Evolutionary conservation across 2,329 filamentous ascomycete genomes (phyloP), one percentile per base, ranked within the genome.

Genomic region (Corinectria fuckeliana): DNA sequence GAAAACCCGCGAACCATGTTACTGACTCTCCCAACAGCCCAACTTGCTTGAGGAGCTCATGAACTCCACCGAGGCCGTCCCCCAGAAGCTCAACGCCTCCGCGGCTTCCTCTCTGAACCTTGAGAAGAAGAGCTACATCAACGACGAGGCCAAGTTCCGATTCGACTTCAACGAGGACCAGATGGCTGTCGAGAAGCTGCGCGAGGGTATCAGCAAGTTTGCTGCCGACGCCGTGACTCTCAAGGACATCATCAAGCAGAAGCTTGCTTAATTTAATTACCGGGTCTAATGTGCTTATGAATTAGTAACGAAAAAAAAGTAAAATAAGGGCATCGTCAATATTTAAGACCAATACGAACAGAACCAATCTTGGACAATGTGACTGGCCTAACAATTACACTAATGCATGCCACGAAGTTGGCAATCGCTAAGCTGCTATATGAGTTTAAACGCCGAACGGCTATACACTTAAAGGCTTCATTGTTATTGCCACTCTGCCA

Each of bases 111-210:
- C 81, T 57, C 86, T 95, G 68, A 80, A 95, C 80, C 86, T 99
- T 69, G 81, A 90, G 83, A 96, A 93, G 91, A 91, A 91, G 85
- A 83, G 82, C 58, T 99, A 97, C 87, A 90, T 99, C 80, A 87
- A 90, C 76, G 84, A 95, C 80, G 95, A 99, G 87, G 74, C 93
- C 53, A 75, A 81, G 49, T 99, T 98, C 93, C 93, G 95, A 79
- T 99, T 97, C 85, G 91, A 93, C 82, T 97, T 99, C 89, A 99
- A 99, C 87, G 95, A 99, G 87, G 93, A 99, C 76, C 91, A 94
- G 80, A 99, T 99, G 95, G 95, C 92, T 65, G 92, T 96, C 69
- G 93, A 98, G 90, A 99, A 99, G 91, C 89, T 99, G 72, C 91
- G 93, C 64, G 95, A 99, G 83, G 95, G 95, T 81, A 99, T 99